Percentiles rank a stretch among this genome's conserved stretches.
These are phyloP conservation scores for Trichoderma lentiforme DNA, from an alignment of 2,329 filamentous ascomycete genomes.

Conservation along the genomic window DNA sequence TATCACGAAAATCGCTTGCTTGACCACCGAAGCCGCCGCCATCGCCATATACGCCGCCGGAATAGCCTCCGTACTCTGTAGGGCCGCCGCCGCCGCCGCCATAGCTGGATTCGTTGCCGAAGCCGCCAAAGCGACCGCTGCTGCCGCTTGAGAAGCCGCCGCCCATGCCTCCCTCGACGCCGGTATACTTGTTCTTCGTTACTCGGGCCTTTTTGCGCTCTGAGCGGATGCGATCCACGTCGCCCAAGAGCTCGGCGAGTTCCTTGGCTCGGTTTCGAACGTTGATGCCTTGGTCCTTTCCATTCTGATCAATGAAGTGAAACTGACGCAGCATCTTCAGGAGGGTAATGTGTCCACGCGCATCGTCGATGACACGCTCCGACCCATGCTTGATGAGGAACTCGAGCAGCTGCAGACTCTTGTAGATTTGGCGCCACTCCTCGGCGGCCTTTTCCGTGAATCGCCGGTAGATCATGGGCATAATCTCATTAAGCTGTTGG, in stretches of 20 bases:
- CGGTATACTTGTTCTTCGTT: constrained; percentile 92
- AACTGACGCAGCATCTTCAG: constrained; percentile 99
- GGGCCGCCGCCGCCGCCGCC: constrained; percentile 52
- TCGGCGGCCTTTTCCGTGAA: constrained; percentile 98
- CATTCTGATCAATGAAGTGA: constrained; percentile 92
- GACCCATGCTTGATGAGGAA: constrained; percentile 98
- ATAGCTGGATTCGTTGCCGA: constrained; percentile 79
- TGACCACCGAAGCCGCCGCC: constrained; percentile 86
- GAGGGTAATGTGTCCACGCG: constrained; percentile 87
- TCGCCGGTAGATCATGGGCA: constrained; percentile 99
- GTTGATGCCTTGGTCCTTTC: constrained; percentile 97
- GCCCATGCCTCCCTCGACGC: constrained; percentile 79
- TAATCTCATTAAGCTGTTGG: constrained; percentile 93
- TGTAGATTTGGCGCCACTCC: constrained; percentile 99
- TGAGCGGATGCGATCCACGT: constrained; percentile 80
- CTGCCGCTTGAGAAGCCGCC: constrained; percentile 54
- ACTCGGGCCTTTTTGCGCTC: constrained; percentile 85
- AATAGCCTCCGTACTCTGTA: constrained; percentile 56
- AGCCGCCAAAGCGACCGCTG: constrained; percentile 71
- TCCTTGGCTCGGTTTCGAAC: constrained; percentile 96
- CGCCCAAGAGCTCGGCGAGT: constrained; percentile 84
- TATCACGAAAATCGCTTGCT: constrained; percentile 66
- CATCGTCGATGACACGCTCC: constrained; percentile 95
- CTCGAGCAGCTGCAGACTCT: constrained; percentile 92
- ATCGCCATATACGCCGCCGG: constrained; percentile 84